A percentile compares a stretch with the other conserved stretches of the same genome.
phyloP scores from a whole-genome alignment of 1,139 yeast species.

The Suhomyces terraborum region DNA sequence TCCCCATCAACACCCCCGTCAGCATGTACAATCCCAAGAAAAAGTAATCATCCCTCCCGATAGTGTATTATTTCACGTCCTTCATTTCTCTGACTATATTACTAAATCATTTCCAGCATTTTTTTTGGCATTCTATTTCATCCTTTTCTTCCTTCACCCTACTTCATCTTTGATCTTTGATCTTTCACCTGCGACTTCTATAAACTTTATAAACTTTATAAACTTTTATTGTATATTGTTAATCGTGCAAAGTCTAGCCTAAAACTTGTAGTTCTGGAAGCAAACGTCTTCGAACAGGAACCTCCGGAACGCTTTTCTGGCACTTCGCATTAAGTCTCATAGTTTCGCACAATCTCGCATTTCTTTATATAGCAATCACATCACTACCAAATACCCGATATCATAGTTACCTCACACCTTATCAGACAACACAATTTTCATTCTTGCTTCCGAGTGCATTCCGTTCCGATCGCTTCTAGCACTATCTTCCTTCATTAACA shows the following conservation, averaged over 20 bases:
- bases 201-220: neutral
- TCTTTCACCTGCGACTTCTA: too few relatives aligned
- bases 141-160: too few relatives aligned
- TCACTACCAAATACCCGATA: neutral
- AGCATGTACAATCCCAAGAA: constrained; percentile 40
- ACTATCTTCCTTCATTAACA: too few relatives aligned
- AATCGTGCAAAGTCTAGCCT: neutral
- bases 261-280: too few relatives aligned
- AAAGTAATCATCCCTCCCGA: neutral
- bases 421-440: neutral
- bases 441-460: too few relatives aligned
- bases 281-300: too few relatives aligned
- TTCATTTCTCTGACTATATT: constrained; percentile 5
- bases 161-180: too few relatives aligned
- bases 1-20: constrained; percentile 37
- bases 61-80: neutral
- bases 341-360: neutral
- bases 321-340: neutral
- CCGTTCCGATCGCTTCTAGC: too few relatives aligned
- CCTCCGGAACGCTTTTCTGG: neutral
- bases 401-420: too few relatives aligned
- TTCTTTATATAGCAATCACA: neutral
- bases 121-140: constrained; percentile 5
- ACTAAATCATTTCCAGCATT: neutral
- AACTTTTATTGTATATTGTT: constrained; percentile 1